Conservation (phyloP, 2,329 filamentous ascomycete genomes). For the Trichophyton schoenleinii region DNA sequence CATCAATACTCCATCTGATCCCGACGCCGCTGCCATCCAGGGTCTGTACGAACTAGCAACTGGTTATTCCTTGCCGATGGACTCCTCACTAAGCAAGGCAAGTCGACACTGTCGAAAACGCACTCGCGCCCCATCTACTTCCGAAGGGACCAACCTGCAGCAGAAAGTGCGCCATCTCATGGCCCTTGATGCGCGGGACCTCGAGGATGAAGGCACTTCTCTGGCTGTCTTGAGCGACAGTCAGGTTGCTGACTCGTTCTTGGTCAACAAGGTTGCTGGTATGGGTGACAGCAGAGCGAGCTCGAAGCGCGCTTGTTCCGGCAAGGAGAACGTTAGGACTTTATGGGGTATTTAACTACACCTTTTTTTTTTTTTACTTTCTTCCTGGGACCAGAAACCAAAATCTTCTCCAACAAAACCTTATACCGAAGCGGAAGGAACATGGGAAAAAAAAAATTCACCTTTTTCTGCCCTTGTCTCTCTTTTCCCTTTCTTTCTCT, state of each 20-base stretch:
- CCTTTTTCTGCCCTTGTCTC: background rate
- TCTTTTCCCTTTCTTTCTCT: background rate
- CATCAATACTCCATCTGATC: constrained; percentile 18
- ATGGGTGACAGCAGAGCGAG: constrained; percentile 24
- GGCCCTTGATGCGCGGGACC: constrained; percentile 15
- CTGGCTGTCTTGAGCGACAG: constrained; percentile 24
- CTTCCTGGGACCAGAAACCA: background rate
- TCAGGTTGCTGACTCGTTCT: constrained; percentile 22
- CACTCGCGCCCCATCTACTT: constrained; percentile 28
- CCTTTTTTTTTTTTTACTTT: background rate
- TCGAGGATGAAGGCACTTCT: constrained; percentile 12
- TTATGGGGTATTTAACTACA: constrained; percentile 6
- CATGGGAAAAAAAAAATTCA: background rate
- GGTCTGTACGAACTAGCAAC: constrained; percentile 32
- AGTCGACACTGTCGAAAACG: constrained; percentile 26
- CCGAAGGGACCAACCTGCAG: constrained; percentile 19
- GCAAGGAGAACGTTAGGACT: constrained; percentile 10
- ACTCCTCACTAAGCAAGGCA: constrained; percentile 8
- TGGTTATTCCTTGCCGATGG: constrained; percentile 16
- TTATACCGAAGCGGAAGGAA: background rate
- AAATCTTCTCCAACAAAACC: background rate
- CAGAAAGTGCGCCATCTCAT: constrained; percentile 29
- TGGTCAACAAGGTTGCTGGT: constrained; percentile 17
- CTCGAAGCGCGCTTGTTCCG: constrained; percentile 32
- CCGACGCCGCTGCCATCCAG: constrained; percentile 25